Base-by-base conservation (phyloP, 257 asterid species). In the Scutellaria barbata region DNA sequence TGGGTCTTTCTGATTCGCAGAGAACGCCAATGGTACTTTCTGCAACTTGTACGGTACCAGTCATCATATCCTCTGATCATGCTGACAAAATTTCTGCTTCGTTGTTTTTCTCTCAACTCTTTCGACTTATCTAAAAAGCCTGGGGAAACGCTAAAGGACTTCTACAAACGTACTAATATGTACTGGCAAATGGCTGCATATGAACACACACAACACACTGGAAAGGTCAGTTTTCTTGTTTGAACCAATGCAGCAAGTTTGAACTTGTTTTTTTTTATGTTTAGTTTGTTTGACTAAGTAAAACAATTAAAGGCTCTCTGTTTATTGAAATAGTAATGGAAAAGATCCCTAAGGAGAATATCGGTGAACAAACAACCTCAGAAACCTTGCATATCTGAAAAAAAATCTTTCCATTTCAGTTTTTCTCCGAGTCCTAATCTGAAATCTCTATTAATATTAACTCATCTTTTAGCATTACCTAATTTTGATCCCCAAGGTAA, bases 101-200 rank as follows among this genome's bases (percentile, higher is more conserved):
- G 35, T 30, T 30, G 35, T 30, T 30, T 30, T 30, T 30, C 35
- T 2, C 0, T 30, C 35, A 30, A 30, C 53, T 58, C 12, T 4
- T 22, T 10, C 46, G 42, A 30, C 69, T 47, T 69, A 59, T 68
- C 54, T 62, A 25, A 68, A 62, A 47, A 94, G 99, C 96, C 97
- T 17, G 99, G 98, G 52, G 99, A 95, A 75, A 78, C 98, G 33
- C 77, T 95, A 63, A 89, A 84, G 85, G 98, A 95, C 81, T 95
- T 95, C 85, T 95, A 85, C 66, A 89, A 85, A 78, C 96, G 99
- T 48, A 95, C 99, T 51, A 87, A 92, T 79, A 81, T 84, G 92
- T 95, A 95, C 88, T 95, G 99, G 99, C 99, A 92, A 83, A 89
- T 95, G 98, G 99, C 99, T 65, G 99, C 99, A 46, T 86, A 89